Conservation (phyloP, 202 grass and related monocot species). For the Elaeis oleifera region DNA sequence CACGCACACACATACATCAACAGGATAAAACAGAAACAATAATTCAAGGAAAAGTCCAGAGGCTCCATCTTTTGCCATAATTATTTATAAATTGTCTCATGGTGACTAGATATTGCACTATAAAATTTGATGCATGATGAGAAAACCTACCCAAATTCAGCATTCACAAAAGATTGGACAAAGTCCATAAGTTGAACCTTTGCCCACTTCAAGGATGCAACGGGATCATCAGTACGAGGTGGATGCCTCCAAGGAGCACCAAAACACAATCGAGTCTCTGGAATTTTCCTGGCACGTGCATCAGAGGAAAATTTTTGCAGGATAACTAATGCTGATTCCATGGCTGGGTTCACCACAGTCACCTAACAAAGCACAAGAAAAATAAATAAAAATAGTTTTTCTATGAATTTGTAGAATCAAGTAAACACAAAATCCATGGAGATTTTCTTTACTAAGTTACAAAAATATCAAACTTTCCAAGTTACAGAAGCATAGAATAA, state of each 20-base stretch:
- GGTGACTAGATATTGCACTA: slow-evolving; percentile 1
- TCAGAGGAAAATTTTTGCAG: slow-evolving; percentile 80
- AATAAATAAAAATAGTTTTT: neutral
- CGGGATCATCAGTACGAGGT: slow-evolving; percentile 38
- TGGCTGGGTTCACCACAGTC: slow-evolving; percentile 86
- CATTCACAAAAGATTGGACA: slow-evolving; percentile 70
- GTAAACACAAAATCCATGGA: no score
- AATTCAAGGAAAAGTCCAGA: no score
- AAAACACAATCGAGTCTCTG: slow-evolving; percentile 57
- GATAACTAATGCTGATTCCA: slow-evolving; percentile 64
- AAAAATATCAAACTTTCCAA: no score
- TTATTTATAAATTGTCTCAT: no score
- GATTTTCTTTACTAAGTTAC: no score
- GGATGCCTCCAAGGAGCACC: slow-evolving; percentile 87
- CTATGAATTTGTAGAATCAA: no score
- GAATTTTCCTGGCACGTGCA: slow-evolving; percentile 51
- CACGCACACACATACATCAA: no score
- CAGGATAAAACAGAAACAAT: no score
- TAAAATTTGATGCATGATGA: slow-evolving; percentile 13
- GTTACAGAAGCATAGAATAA: no score
- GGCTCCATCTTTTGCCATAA: no score
- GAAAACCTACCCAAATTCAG: slow-evolving; percentile 74
- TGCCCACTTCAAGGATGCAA: slow-evolving; percentile 58
- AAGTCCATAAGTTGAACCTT: slow-evolving; percentile 98
- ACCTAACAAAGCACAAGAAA: slow-evolving; percentile 41